These are phyloP conservation scores for Pythium aristosporum DNA, from an alignment of 352 stramenopile species.

Conservation along the genomic window DNA sequence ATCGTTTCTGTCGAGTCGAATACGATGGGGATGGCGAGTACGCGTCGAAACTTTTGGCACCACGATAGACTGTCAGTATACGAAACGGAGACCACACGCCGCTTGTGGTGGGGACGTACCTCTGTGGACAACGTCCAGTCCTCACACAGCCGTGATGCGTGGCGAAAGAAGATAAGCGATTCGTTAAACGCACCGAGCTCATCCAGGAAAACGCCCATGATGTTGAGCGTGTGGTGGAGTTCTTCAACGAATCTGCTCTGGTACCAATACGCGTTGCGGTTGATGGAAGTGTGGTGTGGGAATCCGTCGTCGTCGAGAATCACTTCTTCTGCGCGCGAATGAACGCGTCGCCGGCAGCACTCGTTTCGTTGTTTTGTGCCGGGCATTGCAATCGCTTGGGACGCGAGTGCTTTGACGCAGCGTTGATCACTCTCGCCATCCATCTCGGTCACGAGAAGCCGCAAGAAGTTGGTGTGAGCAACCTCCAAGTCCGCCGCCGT, in stretches of 20 bases:
- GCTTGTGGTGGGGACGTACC: constrained; percentile 15
- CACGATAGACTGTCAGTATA: background rate
- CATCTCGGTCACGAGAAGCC: constrained; percentile 5
- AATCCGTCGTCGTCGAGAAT: background rate
- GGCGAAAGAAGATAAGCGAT: constrained; percentile 45
- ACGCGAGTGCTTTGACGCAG: background rate
- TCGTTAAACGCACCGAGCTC: constrained; percentile 48
- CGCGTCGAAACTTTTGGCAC: constrained; percentile 7
- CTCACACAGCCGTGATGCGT: constrained; percentile 35
- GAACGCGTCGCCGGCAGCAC: constrained; percentile 17
- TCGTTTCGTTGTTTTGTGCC: background rate
- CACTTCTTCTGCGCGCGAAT: constrained; percentile 1
- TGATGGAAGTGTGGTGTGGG: background rate
- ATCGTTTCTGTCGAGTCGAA: constrained; percentile 23
- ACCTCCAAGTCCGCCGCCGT: constrained; percentile 7
- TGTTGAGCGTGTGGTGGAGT: constrained; percentile 42
- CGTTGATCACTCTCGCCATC: background rate
- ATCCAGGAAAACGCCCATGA: constrained; percentile 69
- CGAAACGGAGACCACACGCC: background rate
- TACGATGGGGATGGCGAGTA: constrained; percentile 25
- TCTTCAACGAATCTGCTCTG: constrained; percentile 45
- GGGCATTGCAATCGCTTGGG: background rate
- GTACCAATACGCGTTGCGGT: constrained; percentile 24
- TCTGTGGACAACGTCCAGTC: constrained; percentile 37
- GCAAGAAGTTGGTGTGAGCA: constrained; percentile 12